Evolutionary conservation across 75 land plant genomes (phyloP).

Genomic region (Isoetes taiwanensis): DNA sequence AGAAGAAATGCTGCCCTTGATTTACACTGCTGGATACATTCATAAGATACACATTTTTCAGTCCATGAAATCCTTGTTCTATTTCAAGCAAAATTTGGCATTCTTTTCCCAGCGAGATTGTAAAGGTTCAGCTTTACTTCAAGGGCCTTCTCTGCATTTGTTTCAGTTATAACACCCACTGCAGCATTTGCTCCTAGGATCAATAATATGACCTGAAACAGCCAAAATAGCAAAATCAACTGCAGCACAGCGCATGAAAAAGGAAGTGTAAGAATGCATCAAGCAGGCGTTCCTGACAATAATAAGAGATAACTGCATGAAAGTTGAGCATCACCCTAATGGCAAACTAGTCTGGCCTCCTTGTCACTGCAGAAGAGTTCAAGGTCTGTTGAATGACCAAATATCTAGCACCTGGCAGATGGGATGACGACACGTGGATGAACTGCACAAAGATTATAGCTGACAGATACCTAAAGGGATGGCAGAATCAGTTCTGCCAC

Average conservation of each 20-base stretch:
- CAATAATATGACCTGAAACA: conserved; percentile 68
- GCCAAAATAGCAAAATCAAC: background rate
- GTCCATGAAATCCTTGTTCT: background rate
- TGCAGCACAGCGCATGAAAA: conserved; percentile 18
- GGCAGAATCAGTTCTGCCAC: background rate
- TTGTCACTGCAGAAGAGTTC: no score
- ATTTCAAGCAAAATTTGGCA: background rate
- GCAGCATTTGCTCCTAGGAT: conserved; percentile 98
- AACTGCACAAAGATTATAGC: no score
- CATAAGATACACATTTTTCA: background rate
- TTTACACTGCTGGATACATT: no score
- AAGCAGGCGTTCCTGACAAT: background rate
- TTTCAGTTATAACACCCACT: conserved; percentile 96
- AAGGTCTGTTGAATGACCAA: no score
- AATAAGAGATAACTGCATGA: no score
- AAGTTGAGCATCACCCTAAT: no score
- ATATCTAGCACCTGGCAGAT: no score
- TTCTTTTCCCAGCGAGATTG: background rate
- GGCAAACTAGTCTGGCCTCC: no score
- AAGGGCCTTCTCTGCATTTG: conserved; percentile 98
- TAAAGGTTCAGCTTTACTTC: conserved; percentile 31
- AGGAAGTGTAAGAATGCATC: background rate
- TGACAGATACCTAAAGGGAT: background rate
- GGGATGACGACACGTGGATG: no score
- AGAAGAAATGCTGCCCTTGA: no score